Base-by-base conservation (phyloP, 1,139 yeast genomes). In the Yamadazyma dendronema region DNA sequence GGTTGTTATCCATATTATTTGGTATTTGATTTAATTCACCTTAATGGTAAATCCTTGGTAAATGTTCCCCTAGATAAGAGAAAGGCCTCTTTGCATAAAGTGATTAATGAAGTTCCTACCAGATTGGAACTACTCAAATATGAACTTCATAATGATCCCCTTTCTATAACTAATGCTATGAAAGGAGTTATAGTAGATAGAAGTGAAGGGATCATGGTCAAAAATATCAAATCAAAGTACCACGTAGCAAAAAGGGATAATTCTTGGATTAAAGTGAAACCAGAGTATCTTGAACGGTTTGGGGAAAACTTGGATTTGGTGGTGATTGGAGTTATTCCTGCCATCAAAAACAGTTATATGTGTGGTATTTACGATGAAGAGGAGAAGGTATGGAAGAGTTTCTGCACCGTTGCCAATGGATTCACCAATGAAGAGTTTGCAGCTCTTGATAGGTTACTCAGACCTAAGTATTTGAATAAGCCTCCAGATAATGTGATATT, bases 321-420 rank as follows among this genome's bases (percentile, higher is more conserved):
- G 2, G 77, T 92, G 0, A 79, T 90, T 41, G 97, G 97, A 0
- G 83, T 83, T 37, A 79, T 77, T 37, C 79, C 81, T 11, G 90
- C 87, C 0, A 72, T 76, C 22, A 92, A 92, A 35, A 81, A 86
- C 31, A 74, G 90, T 4, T 86, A 76, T 50, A 70, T 86, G 52
- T 84, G 95, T 59, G 97, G 92, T 0, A 57, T 90, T 22, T 65
- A 65, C 30, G 70, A 68, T 28, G 48, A 50, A 15, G 56, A 57
- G 15, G 63, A 61, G 6, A 57, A 58, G 3, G 47, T 56, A 3
- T 67, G 56, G 49, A 56, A 76, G 46, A 77, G 94, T 14, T 83
- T 92, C 44, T 84, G 95, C 49, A 74, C 77, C 28, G 87, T 89
- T 28, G 94, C 95, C 0, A 89, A 90, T 53, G 97, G 97, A 0